Evolutionary conservation across 164 flowering plant genomes (phyloP).

Genomic region (Saururus chinensis): DNA sequence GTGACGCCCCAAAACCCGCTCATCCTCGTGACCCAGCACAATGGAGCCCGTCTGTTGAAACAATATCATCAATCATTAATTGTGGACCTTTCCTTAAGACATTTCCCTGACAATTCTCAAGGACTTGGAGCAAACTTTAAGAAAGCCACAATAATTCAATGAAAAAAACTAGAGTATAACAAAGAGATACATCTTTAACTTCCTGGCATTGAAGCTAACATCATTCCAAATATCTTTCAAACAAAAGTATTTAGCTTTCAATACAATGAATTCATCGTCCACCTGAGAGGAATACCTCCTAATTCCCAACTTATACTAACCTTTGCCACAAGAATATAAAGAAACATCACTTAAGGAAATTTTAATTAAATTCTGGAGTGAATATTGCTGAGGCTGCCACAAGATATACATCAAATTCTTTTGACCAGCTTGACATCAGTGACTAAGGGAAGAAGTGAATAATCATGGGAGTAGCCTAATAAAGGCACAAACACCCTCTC

Average conservation of each 20-base stretch:
- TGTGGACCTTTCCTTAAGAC: neutral
- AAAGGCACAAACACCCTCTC: too few relatives aligned
- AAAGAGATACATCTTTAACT: too few relatives aligned
- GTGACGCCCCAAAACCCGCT: slow-evolving; percentile 77
- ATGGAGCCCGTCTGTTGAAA: slow-evolving; percentile 47
- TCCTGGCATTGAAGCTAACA: neutral
- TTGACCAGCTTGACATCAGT: too few relatives aligned
- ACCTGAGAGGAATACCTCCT: neutral
- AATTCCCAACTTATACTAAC: neutral
- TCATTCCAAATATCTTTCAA: too few relatives aligned
- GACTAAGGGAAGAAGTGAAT: too few relatives aligned
- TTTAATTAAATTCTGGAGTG: too few relatives aligned
- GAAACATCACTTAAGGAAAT: neutral
- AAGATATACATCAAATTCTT: too few relatives aligned
- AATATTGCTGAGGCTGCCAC: too few relatives aligned
- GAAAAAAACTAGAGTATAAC: neutral
- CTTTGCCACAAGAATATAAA: neutral
- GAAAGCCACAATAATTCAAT: neutral
- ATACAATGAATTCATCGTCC: neutral
- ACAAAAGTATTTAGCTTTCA: neutral
- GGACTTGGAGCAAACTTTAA: neutral
- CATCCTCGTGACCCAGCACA: slow-evolving; percentile 54
- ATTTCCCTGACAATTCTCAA: neutral
- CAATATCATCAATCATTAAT: neutral
- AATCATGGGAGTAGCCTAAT: too few relatives aligned